Evolutionary conservation across 2,329 filamentous ascomycete genomes (phyloP), one percentile per base, ranked within the genome.

Genomic region (Pestalotiopsis sp.): DNA sequence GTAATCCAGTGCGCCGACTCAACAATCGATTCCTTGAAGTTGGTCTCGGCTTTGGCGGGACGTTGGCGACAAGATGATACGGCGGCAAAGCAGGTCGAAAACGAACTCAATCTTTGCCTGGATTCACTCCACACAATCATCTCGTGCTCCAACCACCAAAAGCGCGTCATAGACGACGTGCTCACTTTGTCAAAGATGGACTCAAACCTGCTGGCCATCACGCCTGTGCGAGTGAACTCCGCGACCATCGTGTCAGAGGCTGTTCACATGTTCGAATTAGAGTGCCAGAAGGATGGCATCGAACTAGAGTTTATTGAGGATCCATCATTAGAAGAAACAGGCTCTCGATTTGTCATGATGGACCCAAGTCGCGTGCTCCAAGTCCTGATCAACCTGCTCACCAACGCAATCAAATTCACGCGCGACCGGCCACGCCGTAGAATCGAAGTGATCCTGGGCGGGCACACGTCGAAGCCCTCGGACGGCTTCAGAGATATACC

Each of bases 111-210:
- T 45, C 70, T 74, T 9, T 88, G 87, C 70, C 84, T 93, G 20
- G 92, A 95, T 77, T 92, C 93, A 7, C 91, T 92, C 17, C 91
- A 93, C 72, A 95, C 92, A 1, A 95, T 95, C 76, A 90, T 90
- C 27, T 84, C 94, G 13, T 95, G 93, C 78, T 91, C 92, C 65
- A 92, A 90, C 75, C 93, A 93, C 79, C 91, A 95, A 78, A 93
- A 93, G 80, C 85, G 89, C 4, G 91, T 92, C 68, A 89, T 92
- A 17, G 89, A 91, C 74, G 90, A 92, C 71, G 88, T 92, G 59
- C 79, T 92, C 14, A 91, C 89, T 0, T 80, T 92, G 14, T 90
- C 87, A 41, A 92, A 93, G 75, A 84, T 93, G 20, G 91, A 93
- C 74, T 92, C 90, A 1, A 90, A 90, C 63, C 85, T 93, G 57